phyloP scores from a whole-genome alignment of 495 filamentous ascomycete genomes.

The Xylaria sp. region DNA sequence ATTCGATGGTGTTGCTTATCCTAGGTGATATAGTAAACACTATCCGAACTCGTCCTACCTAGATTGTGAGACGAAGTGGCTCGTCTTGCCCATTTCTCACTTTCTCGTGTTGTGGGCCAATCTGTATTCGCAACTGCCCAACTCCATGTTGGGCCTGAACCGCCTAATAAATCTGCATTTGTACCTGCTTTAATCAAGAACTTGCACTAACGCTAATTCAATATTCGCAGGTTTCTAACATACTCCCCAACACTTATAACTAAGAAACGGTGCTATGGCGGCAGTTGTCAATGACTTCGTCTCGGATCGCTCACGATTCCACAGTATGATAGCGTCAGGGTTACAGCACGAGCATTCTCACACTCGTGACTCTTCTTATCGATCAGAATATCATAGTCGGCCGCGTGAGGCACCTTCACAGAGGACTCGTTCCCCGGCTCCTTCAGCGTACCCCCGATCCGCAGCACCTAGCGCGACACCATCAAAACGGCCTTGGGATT shows the following conservation, averaged over 20 bases:
- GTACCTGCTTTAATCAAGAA: not conserved
- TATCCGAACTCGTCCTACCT: not conserved
- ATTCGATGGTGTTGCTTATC: constrained; percentile 5
- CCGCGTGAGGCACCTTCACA: constrained; percentile 44
- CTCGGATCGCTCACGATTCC: constrained; percentile 53
- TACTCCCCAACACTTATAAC: constrained; percentile 9
- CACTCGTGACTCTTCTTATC: constrained; percentile 52
- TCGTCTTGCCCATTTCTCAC: not conserved
- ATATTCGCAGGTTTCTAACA: constrained; percentile 8
- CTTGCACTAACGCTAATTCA: not conserved
- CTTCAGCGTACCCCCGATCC: constrained; percentile 35
- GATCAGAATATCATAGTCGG: constrained; percentile 46
- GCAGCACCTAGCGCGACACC: constrained; percentile 34
- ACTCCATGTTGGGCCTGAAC: constrained; percentile 1
- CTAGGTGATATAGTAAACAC: constrained; percentile 4
- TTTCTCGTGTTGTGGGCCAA: not conserved
- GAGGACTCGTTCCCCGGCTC: constrained; percentile 42
- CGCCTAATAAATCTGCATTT: not conserved
- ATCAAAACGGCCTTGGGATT: constrained; percentile 42
- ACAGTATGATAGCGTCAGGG: constrained; percentile 52
- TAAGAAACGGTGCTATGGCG: constrained; percentile 51
- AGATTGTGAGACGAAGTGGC: constrained; percentile 3
- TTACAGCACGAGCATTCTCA: constrained; percentile 42
- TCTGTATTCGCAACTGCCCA: not conserved
- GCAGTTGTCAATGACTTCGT: constrained; percentile 56